Evolutionary conservation across 192 early-diverging fungal species (phyloP).

Genomic region (Dispira parvispora): DNA sequence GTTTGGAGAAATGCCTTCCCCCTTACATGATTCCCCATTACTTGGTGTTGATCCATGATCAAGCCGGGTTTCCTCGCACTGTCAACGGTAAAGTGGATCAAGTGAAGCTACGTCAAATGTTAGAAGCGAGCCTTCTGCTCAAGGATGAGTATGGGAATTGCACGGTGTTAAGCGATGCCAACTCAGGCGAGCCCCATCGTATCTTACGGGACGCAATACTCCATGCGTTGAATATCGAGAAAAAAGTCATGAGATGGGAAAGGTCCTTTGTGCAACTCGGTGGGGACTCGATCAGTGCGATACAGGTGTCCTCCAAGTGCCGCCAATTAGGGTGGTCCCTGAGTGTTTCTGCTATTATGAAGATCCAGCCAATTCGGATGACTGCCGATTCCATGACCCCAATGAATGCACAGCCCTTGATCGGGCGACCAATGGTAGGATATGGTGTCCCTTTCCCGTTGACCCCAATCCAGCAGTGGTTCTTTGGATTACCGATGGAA

Average conservation of each 20-base stretch:
- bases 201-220: background rate
- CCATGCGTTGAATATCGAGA: background rate
- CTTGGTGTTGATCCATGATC: background rate
- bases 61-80: background rate
- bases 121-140: background rate
- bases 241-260: background rate
- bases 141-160: constrained; percentile 12
- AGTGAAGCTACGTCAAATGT: background rate
- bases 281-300: constrained; percentile 19
- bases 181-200: too few species aligned
- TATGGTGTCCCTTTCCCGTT: background rate
- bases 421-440: background rate
- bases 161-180: too few species aligned
- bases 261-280: constrained; percentile 13
- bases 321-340: background rate
- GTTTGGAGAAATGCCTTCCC: background rate
- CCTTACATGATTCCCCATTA: background rate
- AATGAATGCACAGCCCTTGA: background rate
- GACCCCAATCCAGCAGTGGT: too few species aligned
- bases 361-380: background rate
- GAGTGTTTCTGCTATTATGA: background rate
- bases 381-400: background rate
- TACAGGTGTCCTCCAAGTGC: constrained; percentile 5
- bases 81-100: background rate
- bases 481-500: too few species aligned